Evolutionary conservation across 306 rosid species (phyloP).

Genomic region (Carpinus viminea): DNA sequence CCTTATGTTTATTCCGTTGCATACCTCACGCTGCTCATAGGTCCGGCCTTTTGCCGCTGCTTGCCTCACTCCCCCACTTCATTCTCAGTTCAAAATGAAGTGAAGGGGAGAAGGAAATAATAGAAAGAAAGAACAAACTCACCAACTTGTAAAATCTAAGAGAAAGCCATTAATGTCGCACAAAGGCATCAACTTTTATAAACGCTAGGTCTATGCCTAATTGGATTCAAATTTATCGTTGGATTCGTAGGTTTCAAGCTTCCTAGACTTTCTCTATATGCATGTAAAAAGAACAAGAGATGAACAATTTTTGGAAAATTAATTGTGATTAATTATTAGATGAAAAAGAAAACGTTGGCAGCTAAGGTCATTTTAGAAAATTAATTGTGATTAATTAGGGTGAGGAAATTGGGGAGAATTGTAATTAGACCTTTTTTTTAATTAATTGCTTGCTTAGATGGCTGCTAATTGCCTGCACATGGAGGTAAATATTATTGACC

Average conservation of each 20-base stretch:
- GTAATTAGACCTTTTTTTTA: conserved; percentile 5
- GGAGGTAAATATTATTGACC: no score
- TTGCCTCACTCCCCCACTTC: no score
- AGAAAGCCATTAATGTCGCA: no score
- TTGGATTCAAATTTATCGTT: no score
- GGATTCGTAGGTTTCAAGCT: no score
- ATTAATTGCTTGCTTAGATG: not conserved
- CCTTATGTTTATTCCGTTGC: no score
- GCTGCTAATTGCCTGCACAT: conserved; percentile 21
- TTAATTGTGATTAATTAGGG: conserved; percentile 27
- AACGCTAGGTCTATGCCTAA: not conserved
- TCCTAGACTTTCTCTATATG: not conserved
- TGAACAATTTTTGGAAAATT: not conserved
- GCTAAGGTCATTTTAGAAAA: not conserved
- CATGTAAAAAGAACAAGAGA: not conserved
- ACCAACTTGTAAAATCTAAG: not conserved
- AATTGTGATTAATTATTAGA: not conserved
- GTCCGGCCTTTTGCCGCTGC: no score
- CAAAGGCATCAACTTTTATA: not conserved
- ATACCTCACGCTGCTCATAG: no score
- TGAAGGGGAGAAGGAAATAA: no score
- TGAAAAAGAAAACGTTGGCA: not conserved
- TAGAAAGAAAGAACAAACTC: not conserved
- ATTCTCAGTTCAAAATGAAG: no score
- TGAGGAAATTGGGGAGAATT: conserved; percentile 35